phyloP scores from a whole-genome alignment of 2,329 filamentous ascomycete species.

The Fusarium sp. region DNA sequence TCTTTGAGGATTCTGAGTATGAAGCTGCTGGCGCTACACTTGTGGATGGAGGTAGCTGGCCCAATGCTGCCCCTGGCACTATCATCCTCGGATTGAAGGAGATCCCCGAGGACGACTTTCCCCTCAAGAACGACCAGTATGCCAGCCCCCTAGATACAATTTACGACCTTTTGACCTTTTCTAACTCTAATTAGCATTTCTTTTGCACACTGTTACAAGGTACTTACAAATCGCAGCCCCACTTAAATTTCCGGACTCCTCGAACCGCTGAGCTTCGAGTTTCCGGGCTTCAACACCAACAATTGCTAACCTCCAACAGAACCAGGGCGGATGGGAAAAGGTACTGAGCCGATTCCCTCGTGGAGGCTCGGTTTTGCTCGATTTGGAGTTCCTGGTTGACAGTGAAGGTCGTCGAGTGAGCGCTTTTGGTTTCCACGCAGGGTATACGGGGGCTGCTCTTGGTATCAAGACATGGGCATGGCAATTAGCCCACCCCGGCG shows the following conservation, averaged over 20 bases:
- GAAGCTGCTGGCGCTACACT: constrained; percentile 75
- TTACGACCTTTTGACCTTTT: too few species aligned
- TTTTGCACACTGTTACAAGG: constrained; percentile 83
- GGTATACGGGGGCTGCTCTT: constrained; percentile 81
- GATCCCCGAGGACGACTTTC: constrained; percentile 79
- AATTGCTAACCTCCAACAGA: constrained; percentile 78
- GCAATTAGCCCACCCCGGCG: constrained; percentile 81
- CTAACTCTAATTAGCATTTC: constrained; percentile 61
- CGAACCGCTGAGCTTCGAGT: constrained; percentile 57
- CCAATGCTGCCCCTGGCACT: constrained; percentile 75
- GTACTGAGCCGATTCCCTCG: constrained; percentile 85
- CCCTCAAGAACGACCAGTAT: constrained; percentile 49
- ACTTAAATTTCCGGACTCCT: background rate
- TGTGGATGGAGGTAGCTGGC: constrained; percentile 78
- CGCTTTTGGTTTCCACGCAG: constrained; percentile 79
- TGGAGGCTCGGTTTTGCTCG: constrained; percentile 74
- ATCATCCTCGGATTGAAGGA: constrained; percentile 86
- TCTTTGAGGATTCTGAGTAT: constrained; percentile 75
- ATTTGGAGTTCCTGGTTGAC: constrained; percentile 89
- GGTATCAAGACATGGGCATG: constrained; percentile 87
- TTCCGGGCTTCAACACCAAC: too few species aligned
- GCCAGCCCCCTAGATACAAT: background rate
- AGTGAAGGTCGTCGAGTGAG: constrained; percentile 47
- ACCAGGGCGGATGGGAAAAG: constrained; percentile 83
- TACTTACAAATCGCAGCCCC: background rate